phyloP scores from a whole-genome alignment of 1,284 basidiomycete genomes.

The Austroboletus niveus region DNA sequence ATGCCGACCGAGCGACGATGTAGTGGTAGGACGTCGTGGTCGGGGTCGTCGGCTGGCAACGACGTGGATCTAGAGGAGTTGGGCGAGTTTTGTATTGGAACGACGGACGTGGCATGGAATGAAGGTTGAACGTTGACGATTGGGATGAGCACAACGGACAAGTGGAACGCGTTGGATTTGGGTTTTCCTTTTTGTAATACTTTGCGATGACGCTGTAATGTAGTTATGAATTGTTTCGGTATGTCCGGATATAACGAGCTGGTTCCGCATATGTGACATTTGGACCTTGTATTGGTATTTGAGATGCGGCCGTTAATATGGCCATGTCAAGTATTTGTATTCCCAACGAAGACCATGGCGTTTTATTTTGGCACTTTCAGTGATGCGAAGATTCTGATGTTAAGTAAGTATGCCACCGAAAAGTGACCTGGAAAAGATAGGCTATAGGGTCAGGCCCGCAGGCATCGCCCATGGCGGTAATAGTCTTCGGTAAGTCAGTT shows the following conservation, averaged over 20 bases:
- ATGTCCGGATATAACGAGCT: neutral
- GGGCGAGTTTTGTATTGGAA: slow-evolving; percentile 30
- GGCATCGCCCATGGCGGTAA: too few species aligned
- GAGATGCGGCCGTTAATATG: too few species aligned
- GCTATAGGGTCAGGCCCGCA: too few species aligned
- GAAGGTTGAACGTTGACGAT: slow-evolving; percentile 4
- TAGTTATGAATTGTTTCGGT: neutral
- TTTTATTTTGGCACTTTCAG: too few species aligned
- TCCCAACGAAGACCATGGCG: too few species aligned
- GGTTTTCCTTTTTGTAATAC: neutral
- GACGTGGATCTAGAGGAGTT: slow-evolving; percentile 6
- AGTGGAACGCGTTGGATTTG: neutral
- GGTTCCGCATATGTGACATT: too few species aligned
- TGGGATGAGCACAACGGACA: neutral
- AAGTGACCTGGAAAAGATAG: too few species aligned
- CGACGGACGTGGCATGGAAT: slow-evolving; percentile 19
- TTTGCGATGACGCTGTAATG: neutral
- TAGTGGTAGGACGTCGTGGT: neutral
- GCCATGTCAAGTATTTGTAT: too few species aligned
- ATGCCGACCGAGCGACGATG: slow-evolving; percentile 37
- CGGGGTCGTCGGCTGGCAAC: neutral
- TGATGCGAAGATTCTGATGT: too few species aligned
- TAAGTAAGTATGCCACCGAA: too few species aligned
- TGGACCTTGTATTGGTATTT: too few species aligned
- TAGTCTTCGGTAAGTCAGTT: too few species aligned